Base-by-base conservation (phyloP, 345 rosid genomes). In the Ricinus communis region DNA sequence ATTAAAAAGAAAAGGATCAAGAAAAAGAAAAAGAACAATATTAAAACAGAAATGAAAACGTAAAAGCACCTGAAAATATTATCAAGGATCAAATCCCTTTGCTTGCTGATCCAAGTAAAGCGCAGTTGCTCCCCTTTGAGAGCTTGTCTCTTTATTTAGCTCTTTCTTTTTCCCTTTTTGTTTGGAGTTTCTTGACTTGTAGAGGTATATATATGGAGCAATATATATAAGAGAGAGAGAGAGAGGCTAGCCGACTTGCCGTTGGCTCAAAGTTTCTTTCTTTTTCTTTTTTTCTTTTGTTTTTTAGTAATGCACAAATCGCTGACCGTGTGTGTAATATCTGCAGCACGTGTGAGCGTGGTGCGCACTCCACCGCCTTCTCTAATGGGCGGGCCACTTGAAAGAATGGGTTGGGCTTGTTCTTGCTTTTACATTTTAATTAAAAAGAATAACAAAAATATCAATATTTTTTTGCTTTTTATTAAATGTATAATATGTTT, bases 321-420 rank as follows among this genome's bases (percentile, higher is more conserved):
- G 1, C 8, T 43, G 12, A 12, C 14, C 47, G 47, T 36, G 27
- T 14, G n/a, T 24, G 46, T 16, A 18, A n/a, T n/a, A n/a, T n/a
- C 36, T 60, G 15, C 15, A 0, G 18, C 66, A 62, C 66, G 66
- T 62, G 50, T 62, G 50, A 21, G 50, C 66, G 24, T 62, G 66
- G 41, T 21, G 9, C 18, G 31, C 66, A 62, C 49, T 40, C 50
- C 41, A 38, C 10, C 27, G n/a, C 13, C 15, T 28, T 57, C n/a
- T n/a, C n/a, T n/a, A n/a, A n/a, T n/a, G n/a, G n/a, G n/a, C n/a
- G n/a, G n/a, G n/a, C n/a, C n/a, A n/a, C n/a, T n/a, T n/a, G n/a
- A n/a, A n/a, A n/a, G n/a, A n/a, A n/a, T n/a, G n/a, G n/a, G n/a
- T n/a, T n/a, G n/a, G n/a, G n/a, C n/a, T n/a, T n/a, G n/a, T n/a